A percentile compares a stretch with the other conserved stretches of the same genome.
These are phyloP conservation scores for Xylaria flabelliformis DNA, from an alignment of 495 filamentous ascomycete species.

Conservation along the genomic window DNA sequence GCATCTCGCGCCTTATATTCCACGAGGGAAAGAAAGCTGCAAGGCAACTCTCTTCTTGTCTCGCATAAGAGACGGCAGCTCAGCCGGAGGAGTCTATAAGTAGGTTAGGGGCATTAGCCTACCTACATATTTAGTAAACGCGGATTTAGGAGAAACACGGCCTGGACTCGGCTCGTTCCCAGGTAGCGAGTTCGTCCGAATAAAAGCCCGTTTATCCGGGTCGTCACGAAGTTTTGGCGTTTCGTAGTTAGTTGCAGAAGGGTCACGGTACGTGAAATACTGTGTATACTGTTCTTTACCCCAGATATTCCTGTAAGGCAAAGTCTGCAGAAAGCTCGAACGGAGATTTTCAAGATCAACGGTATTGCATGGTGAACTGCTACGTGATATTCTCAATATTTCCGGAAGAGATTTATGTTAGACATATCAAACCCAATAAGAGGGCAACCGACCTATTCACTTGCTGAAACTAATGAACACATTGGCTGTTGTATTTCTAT, in stretches of 20 bases:
- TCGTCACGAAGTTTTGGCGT: neutral
- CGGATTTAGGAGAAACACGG: constrained; percentile 17
- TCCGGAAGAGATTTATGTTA: neutral
- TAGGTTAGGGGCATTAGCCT: constrained; percentile 15
- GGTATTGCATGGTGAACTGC: neutral
- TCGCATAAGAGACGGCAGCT: constrained; percentile 9
- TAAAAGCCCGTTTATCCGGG: constrained; percentile 18
- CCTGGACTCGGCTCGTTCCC: neutral
- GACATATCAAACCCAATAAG: neutral
- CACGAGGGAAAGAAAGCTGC: constrained; percentile 7
- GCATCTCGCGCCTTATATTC: constrained; percentile 14
- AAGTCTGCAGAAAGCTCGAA: too few relatives aligned
- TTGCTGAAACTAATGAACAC: neutral
- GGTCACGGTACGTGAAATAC: neutral
- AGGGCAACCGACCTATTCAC: neutral
- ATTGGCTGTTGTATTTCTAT: neutral
- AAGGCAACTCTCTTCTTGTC: constrained; percentile 20
- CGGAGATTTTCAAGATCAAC: constrained; percentile 10
- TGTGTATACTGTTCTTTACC: neutral
- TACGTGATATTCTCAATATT: neutral
- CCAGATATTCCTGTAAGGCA: neutral
- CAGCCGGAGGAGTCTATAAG: neutral
- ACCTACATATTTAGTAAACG: neutral
- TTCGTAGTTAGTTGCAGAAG: neutral
- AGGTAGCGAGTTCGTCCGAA: constrained; percentile 2